A percentile compares a stretch with the other conserved stretches of the same genome.
These are phyloP conservation scores for Cicer yamashitae DNA, from an alignment of 306 rosid species.

Conservation along the genomic window DNA sequence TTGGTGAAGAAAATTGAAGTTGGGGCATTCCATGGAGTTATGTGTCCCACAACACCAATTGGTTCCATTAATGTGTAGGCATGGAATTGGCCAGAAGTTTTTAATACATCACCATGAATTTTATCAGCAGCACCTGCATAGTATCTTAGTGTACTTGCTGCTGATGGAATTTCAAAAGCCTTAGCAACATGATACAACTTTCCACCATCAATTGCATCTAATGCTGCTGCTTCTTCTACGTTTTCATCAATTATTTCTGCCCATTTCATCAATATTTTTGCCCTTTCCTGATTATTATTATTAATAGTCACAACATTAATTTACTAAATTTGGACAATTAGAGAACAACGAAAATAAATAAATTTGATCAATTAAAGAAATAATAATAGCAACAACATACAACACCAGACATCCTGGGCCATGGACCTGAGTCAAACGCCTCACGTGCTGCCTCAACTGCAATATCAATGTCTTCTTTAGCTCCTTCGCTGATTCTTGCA, in stretches of 20 bases:
- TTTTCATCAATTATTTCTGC: conserved; percentile 70
- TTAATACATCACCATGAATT: conserved; percentile 69
- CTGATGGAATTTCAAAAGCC: conserved; percentile 52
- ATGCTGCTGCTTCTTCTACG: conserved; percentile 62
- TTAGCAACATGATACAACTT: conserved; percentile 46
- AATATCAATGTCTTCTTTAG: conserved; percentile 65
- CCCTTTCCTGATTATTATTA: conserved; percentile 57
- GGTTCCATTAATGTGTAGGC: conserved; percentile 77
- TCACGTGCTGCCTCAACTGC: conserved; percentile 84
- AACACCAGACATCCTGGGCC: conserved; percentile 75
- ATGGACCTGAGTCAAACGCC: conserved; percentile 82
- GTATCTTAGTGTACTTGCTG: conserved; percentile 54
- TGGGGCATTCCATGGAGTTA: conserved; percentile 83
- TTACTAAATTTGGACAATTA: not conserved
- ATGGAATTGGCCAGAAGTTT: conserved; percentile 50
- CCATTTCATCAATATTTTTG: conserved; percentile 61
- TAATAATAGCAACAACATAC: conserved; percentile 46
- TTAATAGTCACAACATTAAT: not conserved
- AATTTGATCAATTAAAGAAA: not conserved
- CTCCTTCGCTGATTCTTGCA: conserved; percentile 65
- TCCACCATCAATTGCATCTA: conserved; percentile 74
- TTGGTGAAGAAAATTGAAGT: conserved; percentile 49
- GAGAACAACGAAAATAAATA: not conserved
- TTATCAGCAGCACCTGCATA: conserved; percentile 95
- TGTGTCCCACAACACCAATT: conserved; percentile 81